These are phyloP conservation scores for Nematodospora anomalae DNA, from an alignment of 1,139 yeast species.

Conservation along the genomic window DNA sequence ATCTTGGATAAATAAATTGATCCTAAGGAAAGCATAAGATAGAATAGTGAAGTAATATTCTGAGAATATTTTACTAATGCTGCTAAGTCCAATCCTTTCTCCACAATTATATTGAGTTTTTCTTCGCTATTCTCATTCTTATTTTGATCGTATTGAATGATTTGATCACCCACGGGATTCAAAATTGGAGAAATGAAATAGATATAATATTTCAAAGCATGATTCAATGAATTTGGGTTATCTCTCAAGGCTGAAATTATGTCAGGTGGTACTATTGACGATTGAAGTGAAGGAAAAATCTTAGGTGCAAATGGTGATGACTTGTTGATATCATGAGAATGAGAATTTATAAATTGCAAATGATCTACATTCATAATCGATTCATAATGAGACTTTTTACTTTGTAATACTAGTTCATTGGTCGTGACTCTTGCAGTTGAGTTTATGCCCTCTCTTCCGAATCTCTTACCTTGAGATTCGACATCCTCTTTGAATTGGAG, in stretches of 20 bases:
- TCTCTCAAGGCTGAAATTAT: slow-evolving; percentile 12
- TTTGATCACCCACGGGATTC: slow-evolving; percentile 24
- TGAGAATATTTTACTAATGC: slow-evolving; percentile 28
- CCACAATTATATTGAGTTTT: slow-evolving; percentile 18
- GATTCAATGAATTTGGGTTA: slow-evolving; percentile 18
- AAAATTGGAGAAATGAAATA: slow-evolving; percentile 29
- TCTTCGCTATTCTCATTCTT: slow-evolving; percentile 6
- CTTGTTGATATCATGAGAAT: slow-evolving; percentile 15
- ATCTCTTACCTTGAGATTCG: slow-evolving; percentile 27
- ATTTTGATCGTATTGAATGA: slow-evolving; percentile 16
- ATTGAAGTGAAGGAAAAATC: slow-evolving; percentile 14
- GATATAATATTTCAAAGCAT: slow-evolving; percentile 28
- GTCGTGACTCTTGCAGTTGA: slow-evolving; percentile 13
- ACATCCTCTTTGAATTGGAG: slow-evolving; percentile 33
- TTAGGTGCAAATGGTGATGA: not conserved
- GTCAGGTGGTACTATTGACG: slow-evolving; percentile 24
- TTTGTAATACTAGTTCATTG: slow-evolving; percentile 15
- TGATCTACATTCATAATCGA: slow-evolving; percentile 15
- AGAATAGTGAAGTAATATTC: slow-evolving; percentile 23
- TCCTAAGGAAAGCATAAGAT: slow-evolving; percentile 27
- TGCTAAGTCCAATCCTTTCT: slow-evolving; percentile 25
- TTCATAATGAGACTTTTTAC: slow-evolving; percentile 17
- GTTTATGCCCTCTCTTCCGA: slow-evolving; percentile 37
- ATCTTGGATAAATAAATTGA: slow-evolving; percentile 26
- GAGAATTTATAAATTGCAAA: slow-evolving; percentile 23